phyloP scores from a whole-genome alignment of 257 asterid species.

The Forsythia suspensa region DNA sequence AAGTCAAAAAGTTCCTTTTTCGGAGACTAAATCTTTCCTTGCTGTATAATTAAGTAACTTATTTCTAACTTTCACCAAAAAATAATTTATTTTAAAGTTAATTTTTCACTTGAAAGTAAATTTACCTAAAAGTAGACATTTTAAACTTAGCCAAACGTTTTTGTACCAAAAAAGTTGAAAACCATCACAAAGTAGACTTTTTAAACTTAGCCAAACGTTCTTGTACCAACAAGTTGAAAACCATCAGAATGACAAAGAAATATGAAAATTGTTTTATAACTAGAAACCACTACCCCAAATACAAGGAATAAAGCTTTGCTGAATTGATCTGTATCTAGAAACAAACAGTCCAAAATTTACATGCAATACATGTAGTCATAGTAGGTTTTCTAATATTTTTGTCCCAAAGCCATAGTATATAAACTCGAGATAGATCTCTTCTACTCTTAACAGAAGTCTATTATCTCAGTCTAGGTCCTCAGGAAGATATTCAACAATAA shows the following conservation, averaged over 20 bases:
- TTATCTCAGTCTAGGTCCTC: constrained; percentile 8
- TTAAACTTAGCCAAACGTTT: neutral
- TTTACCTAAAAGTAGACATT: neutral
- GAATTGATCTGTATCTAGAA: neutral
- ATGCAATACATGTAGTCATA: neutral
- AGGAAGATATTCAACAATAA: constrained; percentile 5
- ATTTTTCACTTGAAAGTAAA: neutral
- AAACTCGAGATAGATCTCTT: neutral
- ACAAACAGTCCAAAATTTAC: constrained; percentile 9
- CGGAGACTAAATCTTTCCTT: neutral
- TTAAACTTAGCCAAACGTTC: neutral
- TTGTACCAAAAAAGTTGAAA: constrained; percentile 2
- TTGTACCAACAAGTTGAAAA: constrained; percentile 2
- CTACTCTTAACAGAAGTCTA: neutral
- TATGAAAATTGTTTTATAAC: neutral
- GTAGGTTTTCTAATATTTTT: neutral
- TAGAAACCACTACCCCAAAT: neutral
- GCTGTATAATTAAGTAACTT: neutral
- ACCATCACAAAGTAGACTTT: neutral
- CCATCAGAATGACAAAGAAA: neutral
- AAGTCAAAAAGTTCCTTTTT: neutral
- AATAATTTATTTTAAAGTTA: neutral
- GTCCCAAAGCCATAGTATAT: neutral
- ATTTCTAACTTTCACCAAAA: neutral
- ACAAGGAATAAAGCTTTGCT: neutral